Evolutionary conservation across 257 asterid species (phyloP).

Genomic region (Solanum ahanhuiri): DNA sequence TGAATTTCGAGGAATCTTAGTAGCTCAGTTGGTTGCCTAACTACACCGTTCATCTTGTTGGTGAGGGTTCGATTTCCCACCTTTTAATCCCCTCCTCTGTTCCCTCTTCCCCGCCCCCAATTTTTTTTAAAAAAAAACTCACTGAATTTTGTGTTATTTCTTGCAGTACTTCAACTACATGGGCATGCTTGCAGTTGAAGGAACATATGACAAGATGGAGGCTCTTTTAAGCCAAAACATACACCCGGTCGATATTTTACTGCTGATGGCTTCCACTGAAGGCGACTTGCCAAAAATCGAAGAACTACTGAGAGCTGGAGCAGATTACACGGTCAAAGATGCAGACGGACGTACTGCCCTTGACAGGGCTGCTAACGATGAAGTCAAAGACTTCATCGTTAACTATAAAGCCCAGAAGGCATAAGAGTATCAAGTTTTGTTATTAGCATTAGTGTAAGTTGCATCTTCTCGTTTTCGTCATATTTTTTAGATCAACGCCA

Average conservation of each 20-base stretch:
- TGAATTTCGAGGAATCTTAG: too few relatives aligned
- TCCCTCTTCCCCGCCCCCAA: too few relatives aligned
- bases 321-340: constrained; percentile 68
- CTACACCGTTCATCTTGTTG: not conserved
- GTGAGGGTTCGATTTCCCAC: not conserved
- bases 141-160: not conserved
- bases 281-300: constrained; percentile 84
- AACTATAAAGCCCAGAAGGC: constrained; percentile 60
- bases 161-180: constrained; percentile 84
- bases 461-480: not conserved
- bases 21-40: too few relatives aligned
- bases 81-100: too few relatives aligned
- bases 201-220: constrained; percentile 85
- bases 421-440: constrained; percentile 8
- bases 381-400: constrained; percentile 55
- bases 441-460: not conserved
- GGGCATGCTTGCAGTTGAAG: constrained; percentile 99
- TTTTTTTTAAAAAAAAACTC: not conserved
- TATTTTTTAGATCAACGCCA: not conserved
- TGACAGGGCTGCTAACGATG: constrained; percentile 64
- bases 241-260: constrained; percentile 83
- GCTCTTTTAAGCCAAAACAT: constrained; percentile 72
- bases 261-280: constrained; percentile 76
- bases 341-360: constrained; percentile 73
- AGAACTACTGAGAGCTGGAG: constrained; percentile 84